These are phyloP conservation scores for Mortierella hygrophila DNA, from an alignment of 192 early-diverging fungal genomes.

Conservation along the genomic window DNA sequence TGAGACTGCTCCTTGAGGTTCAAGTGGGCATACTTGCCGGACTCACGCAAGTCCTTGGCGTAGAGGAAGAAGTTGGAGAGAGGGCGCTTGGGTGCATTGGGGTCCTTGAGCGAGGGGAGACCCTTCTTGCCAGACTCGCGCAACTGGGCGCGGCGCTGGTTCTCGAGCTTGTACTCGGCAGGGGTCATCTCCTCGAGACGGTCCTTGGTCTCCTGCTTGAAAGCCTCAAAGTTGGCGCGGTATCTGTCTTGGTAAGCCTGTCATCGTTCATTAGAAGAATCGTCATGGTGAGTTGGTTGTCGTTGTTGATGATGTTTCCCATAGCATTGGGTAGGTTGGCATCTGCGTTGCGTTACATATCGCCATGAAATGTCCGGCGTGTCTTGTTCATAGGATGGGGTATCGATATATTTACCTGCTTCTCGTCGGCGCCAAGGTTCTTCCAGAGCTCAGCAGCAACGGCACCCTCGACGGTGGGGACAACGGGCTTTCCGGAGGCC, in stretches of 20 bases:
- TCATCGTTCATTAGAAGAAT: background rate
- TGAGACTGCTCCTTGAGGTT: slow-evolving; percentile 25
- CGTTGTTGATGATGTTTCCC: too few species aligned
- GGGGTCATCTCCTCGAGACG: slow-evolving; percentile 35
- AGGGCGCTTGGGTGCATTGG: slow-evolving; percentile 48
- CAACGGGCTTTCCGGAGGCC: slow-evolving; percentile 39
- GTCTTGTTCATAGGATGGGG: background rate
- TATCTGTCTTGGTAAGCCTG: slow-evolving; percentile 49
- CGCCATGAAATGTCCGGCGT: background rate
- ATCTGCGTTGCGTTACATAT: background rate
- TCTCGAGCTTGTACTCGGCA: slow-evolving; percentile 30
- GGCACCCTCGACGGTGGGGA: slow-evolving; percentile 51
- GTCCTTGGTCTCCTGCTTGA: slow-evolving; percentile 50
- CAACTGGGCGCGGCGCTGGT: slow-evolving; percentile 18
- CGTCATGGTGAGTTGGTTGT: too few species aligned
- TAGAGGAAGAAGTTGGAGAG: slow-evolving; percentile 34
- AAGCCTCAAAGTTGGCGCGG: slow-evolving; percentile 43
- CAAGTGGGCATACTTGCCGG: slow-evolving; percentile 26
- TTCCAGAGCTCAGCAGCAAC: slow-evolving; percentile 50
- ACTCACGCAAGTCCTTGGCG: slow-evolving; percentile 32
- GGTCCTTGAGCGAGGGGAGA: slow-evolving; percentile 31
- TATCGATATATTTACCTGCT: slow-evolving; percentile 32
- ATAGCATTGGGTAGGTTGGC: too few species aligned
- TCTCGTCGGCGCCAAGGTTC: slow-evolving; percentile 36
- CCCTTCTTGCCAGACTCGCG: slow-evolving; percentile 24